Evolutionary conservation across 768 basidiomycete species (phyloP), one percentile per base, ranked within the genome.

Genomic region (Leccinum sublutescens): DNA sequence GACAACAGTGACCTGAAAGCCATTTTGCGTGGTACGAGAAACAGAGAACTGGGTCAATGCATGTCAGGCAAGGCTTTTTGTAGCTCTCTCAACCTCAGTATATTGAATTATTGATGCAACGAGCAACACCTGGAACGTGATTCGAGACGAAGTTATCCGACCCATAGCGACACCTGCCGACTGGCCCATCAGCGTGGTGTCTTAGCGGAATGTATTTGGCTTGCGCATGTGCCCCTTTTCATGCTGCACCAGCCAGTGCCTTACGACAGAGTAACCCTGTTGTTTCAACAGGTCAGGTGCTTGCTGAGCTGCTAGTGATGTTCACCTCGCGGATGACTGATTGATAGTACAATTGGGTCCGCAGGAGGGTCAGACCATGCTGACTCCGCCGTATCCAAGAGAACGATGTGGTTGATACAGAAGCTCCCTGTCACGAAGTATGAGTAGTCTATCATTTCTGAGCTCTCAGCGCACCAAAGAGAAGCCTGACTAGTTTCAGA

Each of bases 1-100:
- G 52, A 33, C 33, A 33, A 66, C 38, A 71, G 36, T 29, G 54
- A 52, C 58, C 51, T 67, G 57, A 61, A 53, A 27, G 54, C 34
- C 68, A 74, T 71, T 52, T 56, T 31, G 23, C 19, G 43, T 49
- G 27, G 31, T 50, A 34, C 12, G 29, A 43, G 34, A 5, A 19
- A n/a, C 14, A 49, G 29, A 19, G 33, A 21, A 12, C 31, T 51
- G 52, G n/a, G 52, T 14, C 12, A 8, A 52, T 6, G 27, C 31
- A 25, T 12, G 21, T 25, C 31, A 25, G 3, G 40, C 19, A 56
- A 17, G 36, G 27, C 48, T 54, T 63, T 69, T 68, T 63, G 50
- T 55, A 53, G 38, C 23, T 58, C 31, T 17, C 9, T 52, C 54
- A 21, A 10, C 17, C 31, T 17, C 38, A 34, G 5, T n/a, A 15